These are phyloP conservation scores for Fermentozyma sake DNA, from an alignment of 1,139 yeast genomes.

Conservation along the genomic window DNA sequence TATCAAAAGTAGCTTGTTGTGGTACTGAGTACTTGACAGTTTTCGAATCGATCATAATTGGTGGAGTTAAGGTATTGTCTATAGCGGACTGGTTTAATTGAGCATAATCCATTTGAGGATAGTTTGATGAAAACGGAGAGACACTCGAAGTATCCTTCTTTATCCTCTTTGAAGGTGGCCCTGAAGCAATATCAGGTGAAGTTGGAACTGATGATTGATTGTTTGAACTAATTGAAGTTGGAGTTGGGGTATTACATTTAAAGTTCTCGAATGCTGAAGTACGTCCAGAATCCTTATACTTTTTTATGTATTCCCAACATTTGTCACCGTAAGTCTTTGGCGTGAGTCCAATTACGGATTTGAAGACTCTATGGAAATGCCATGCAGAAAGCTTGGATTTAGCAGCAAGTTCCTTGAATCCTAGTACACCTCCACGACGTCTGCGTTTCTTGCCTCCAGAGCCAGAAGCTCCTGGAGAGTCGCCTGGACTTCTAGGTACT, in stretches of 20 bases:
- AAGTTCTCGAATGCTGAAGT: constrained; percentile 1
- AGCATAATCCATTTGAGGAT: too few relatives aligned
- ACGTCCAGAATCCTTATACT: constrained; percentile 9
- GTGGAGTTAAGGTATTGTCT: neutral
- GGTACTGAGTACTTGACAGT: constrained; percentile 7
- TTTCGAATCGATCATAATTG: neutral
- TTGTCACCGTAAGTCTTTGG: constrained; percentile 88
- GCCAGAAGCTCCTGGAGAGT: constrained; percentile 16
- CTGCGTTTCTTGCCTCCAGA: constrained; percentile 40
- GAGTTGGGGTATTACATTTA: constrained; percentile 12
- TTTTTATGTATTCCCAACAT: constrained; percentile 67
- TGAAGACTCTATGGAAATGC: constrained; percentile 90
- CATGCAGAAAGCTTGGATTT: constrained; percentile 84
- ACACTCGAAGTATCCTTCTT: constrained; percentile 1
- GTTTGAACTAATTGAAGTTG: constrained; percentile 2
- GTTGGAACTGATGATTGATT: constrained; percentile 2
- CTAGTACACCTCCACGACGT: constrained; percentile 84
- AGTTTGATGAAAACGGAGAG: constrained; percentile 1
- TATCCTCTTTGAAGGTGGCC: neutral
- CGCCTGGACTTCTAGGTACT: constrained; percentile 14
- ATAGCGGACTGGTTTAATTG: too few relatives aligned
- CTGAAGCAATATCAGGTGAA: constrained; percentile 1
- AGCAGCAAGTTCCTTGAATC: constrained; percentile 84
- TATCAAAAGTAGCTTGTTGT: constrained; percentile 12
- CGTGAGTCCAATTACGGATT: constrained; percentile 78